phyloP scores from a whole-genome alignment of 306 rosid species.

The Fagus crenata region DNA sequence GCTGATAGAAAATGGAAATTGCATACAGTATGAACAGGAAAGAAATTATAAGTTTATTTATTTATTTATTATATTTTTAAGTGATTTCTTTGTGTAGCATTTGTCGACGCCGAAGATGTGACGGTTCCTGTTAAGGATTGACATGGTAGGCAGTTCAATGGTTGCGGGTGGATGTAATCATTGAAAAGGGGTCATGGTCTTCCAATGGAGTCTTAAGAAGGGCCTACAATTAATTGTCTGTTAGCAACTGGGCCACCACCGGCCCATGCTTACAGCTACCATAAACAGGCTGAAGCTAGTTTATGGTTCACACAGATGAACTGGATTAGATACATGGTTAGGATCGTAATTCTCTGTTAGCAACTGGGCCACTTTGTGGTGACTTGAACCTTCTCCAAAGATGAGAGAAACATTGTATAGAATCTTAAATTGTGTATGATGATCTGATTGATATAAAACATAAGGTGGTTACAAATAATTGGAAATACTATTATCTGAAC shows the following conservation, averaged over 20 bases:
- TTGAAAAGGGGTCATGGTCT: slow-evolving; percentile 22
- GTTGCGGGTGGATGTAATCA: slow-evolving; percentile 25
- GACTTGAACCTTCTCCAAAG: slow-evolving; percentile 14
- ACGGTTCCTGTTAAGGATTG: slow-evolving; percentile 20
- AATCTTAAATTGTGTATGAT: slow-evolving; percentile 8
- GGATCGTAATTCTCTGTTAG: not conserved
- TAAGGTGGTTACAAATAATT: slow-evolving; percentile 16
- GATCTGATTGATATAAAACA: slow-evolving; percentile 17
- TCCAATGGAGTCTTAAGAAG: slow-evolving; percentile 23
- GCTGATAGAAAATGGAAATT: slow-evolving; percentile 4
- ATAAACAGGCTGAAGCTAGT: slow-evolving; percentile 22
- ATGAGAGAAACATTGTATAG: slow-evolving; percentile 13
- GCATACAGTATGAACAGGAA: slow-evolving; percentile 9
- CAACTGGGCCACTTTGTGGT: not conserved
- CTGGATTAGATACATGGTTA: slow-evolving; percentile 22
- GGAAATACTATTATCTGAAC: slow-evolving; percentile 6
- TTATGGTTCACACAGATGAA: slow-evolving; percentile 15
- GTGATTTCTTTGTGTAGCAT: slow-evolving; percentile 5
- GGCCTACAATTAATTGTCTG: slow-evolving; percentile 14
- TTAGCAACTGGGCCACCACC: not conserved
- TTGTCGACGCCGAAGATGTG: slow-evolving; percentile 23
- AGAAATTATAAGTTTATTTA: not conserved
- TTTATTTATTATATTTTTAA: not conserved
- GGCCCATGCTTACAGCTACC: slow-evolving; percentile 20
- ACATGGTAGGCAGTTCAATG: slow-evolving; percentile 1